Conservation (phyloP, 2,329 filamentous ascomycete genomes). For the Microdochium nivale region DNA sequence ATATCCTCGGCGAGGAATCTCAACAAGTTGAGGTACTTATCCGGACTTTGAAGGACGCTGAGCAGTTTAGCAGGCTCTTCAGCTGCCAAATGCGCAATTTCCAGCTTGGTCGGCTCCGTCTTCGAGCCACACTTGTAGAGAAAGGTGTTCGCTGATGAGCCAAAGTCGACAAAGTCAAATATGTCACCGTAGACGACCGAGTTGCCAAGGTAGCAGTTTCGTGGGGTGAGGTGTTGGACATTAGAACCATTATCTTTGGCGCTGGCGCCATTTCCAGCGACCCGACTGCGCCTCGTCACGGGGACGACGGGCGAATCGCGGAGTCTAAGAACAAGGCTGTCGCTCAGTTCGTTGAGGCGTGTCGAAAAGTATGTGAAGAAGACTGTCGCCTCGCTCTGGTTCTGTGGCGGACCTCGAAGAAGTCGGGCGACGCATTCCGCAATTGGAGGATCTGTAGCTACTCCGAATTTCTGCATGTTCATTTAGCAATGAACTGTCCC, state of each 20-base stretch:
- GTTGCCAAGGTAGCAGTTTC: conserved; percentile 70
- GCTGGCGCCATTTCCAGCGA: conserved; percentile 15
- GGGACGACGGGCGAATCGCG: conserved; percentile 65
- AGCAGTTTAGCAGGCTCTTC: conserved; percentile 76
- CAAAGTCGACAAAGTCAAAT: conserved; percentile 96
- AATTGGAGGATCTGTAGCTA: conserved; percentile 73
- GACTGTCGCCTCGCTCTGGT: conserved; percentile 54
- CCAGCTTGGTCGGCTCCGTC: conserved; percentile 76
- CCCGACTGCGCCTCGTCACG: conserved; percentile 31
- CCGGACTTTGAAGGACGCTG: conserved; percentile 66
- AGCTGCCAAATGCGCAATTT: conserved; percentile 78
- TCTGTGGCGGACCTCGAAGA: conserved; percentile 62
- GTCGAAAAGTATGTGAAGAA: conserved; percentile 80
- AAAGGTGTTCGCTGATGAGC: conserved; percentile 78
- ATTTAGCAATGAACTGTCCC: not conserved
- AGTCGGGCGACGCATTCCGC: conserved; percentile 67
- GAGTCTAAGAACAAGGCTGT: conserved; percentile 50
- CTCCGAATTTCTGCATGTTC: conserved; percentile 60
- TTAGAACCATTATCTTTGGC: conserved; percentile 4
- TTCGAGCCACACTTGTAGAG: conserved; percentile 84
- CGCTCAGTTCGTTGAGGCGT: conserved; percentile 65
- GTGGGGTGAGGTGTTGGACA: conserved; percentile 55
- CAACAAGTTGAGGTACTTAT: conserved; percentile 81
- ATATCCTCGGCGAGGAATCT: conserved; percentile 71
- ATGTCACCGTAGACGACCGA: conserved; percentile 70